Percentiles rank a stretch among this genome's conserved stretches.
Evolutionary conservation across 179 eudicot species (phyloP).

Genomic region (Actinidia arguta): DNA sequence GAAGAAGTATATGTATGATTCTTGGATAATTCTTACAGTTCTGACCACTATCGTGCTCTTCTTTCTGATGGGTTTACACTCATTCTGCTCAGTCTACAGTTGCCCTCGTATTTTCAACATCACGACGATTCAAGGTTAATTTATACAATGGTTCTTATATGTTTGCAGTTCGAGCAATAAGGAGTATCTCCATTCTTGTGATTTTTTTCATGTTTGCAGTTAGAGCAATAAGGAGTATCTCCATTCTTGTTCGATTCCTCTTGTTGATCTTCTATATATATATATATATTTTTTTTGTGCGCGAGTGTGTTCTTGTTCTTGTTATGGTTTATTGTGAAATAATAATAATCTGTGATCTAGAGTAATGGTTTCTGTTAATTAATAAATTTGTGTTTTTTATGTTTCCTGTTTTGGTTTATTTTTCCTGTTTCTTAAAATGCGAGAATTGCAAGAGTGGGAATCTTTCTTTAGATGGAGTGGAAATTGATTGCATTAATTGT

Average conservation of each 20-base stretch:
- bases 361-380: too few species aligned
- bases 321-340: too few species aligned
- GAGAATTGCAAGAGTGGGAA: too few species aligned
- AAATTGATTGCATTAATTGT: too few species aligned
- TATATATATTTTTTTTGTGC: too few species aligned
- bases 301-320: too few species aligned
- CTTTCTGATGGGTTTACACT: neutral
- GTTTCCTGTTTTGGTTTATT: too few species aligned
- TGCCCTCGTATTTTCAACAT: neutral
- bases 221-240: slow-evolving; percentile 2
- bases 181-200: neutral
- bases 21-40: neutral
- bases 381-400: too few species aligned
- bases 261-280: neutral
- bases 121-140: neutral
- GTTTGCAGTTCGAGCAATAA: neutral
- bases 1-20: slow-evolving; percentile 5
- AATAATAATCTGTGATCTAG: too few species aligned
- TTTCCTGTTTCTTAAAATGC: too few species aligned
- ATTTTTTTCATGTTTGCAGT: neutral
- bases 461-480: too few species aligned
- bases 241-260: neutral
- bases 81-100: neutral
- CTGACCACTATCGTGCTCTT: neutral
- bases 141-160: neutral